These are phyloP conservation scores for Tylopilus plumbeoviolaceoides DNA, from an alignment of 768 basidiomycete species.

Conservation along the genomic window DNA sequence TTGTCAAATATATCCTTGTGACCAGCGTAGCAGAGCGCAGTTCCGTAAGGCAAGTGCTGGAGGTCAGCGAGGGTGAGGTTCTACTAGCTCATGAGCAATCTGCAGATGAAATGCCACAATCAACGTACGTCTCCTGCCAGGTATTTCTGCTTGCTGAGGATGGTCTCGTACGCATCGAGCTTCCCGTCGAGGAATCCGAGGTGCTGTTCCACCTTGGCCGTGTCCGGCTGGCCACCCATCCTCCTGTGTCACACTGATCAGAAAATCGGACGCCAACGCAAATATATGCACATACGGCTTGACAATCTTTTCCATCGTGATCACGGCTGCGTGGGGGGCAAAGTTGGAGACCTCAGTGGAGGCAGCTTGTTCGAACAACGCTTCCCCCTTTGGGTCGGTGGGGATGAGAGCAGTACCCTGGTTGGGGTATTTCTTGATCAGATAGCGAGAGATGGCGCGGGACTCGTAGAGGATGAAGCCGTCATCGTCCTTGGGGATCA, in stretches of 20 bases:
- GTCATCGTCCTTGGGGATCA: conserved; percentile 25
- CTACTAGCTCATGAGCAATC: conserved; percentile 19
- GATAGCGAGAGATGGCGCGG: conserved; percentile 58
- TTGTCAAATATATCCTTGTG: conserved; percentile 26
- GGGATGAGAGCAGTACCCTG: conserved; percentile 54
- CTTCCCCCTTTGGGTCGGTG: conserved; percentile 31
- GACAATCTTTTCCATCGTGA: conserved; percentile 49
- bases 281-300: conserved; percentile 37
- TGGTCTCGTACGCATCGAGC: conserved; percentile 50
- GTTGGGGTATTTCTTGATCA: conserved; percentile 49
- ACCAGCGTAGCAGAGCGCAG: conserved; percentile 22
- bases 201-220: conserved; percentile 13
- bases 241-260: conserved; percentile 6
- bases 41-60: conserved; percentile 50
- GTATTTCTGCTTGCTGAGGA: conserved; percentile 53
- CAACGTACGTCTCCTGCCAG: conserved; percentile 51
- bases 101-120: neutral
- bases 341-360: conserved; percentile 54
- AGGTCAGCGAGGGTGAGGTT: conserved; percentile 54
- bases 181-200: conserved; percentile 26
- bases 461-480: conserved; percentile 61
- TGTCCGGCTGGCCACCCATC: conserved; percentile 22
- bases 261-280: neutral
- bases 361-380: conserved; percentile 30
- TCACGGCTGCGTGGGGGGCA: conserved; percentile 35